Evolutionary conservation across 345 rosid genomes (phyloP).

Genomic region (Eucalyptus sideroxylon): DNA sequence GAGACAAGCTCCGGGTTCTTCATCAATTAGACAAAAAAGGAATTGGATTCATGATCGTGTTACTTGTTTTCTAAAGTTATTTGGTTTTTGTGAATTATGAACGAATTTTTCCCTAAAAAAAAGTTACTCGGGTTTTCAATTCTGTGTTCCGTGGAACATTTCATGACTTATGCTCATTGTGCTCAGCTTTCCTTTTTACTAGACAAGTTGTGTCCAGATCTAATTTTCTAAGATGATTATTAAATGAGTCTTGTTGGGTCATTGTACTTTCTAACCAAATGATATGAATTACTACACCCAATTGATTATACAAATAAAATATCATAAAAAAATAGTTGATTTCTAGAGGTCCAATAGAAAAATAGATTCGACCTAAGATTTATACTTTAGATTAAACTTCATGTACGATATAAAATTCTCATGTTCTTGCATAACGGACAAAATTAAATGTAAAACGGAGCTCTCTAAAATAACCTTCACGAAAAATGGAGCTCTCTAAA

Average conservation of each 20-base stretch:
- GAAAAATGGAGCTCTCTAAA: background rate
- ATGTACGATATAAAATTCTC: fast-evolving
- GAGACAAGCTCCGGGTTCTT: background rate
- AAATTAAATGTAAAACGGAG: background rate
- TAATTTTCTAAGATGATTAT: background rate
- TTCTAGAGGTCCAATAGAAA: background rate
- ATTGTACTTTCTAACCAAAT: background rate
- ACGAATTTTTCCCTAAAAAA: background rate
- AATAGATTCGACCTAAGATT: background rate
- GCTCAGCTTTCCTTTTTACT: background rate
- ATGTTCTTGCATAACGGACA: background rate
- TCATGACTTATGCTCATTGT: fast-evolving
- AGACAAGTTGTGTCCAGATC: background rate
- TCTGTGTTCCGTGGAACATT: fast-evolving
- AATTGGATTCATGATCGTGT: background rate
- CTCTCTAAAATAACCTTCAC: background rate
- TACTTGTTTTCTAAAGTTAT: background rate
- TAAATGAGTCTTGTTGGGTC: background rate
- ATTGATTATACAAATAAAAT: fast-evolving
- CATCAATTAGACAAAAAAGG: background rate
- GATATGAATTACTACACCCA: fast-evolving
- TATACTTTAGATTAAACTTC: background rate
- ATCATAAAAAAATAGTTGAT: too few relatives aligned
- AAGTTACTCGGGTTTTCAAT: background rate
- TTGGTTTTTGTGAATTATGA: background rate